Base-by-base conservation (phyloP, 2,329 filamentous ascomycete species). In the Purpureocillium takamizusanense region DNA sequence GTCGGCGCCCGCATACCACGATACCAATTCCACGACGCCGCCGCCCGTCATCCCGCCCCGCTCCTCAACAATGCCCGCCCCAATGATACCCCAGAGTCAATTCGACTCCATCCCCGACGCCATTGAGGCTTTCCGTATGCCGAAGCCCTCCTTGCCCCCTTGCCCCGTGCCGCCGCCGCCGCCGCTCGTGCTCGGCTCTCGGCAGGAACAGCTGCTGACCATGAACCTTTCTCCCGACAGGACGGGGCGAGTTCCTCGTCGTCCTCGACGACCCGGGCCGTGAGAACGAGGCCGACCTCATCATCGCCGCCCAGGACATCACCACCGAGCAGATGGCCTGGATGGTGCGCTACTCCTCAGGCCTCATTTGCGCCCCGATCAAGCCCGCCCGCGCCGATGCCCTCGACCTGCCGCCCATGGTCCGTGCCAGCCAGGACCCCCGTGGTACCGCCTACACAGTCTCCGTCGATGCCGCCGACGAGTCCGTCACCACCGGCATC, bases 211-310 rank as follows among this genome's bases (percentile, higher is more conserved):
- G 12, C 6, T 12, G 28, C 28, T 30, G 28, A 30, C 28, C 11
- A 12, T 30, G n/a, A 5, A 12, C 18, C 36, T 30, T 25, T 25
- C 6, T 25, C 21, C 21, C 21, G 21, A 25, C 47, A 86, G 81
- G 72, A 54, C 76, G 80, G 62, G 88, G 87, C 62, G 81, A 97
- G 58, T 97, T 97, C 73, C 83, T 98, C 59, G 80, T 98, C 45
- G 90, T 95, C 29, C 86, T 98, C 55, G 92, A 98, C 69, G 85
- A 86, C 50, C 80, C 87, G 47, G 78, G 81, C 45, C 89, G 92
- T 62, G 92, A 98, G 64, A 98, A 98, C 62, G 92, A 98, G 74
- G 92, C 89, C 62, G 92, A 98, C 67, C 78, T 98, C 35, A 95
- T 97, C 63, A 94, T 97, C 56, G 86, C 92, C 49, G 90, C 88